These are phyloP conservation scores for Physcia stellaris DNA, from an alignment of 495 filamentous ascomycete genomes.

Conservation along the genomic window DNA sequence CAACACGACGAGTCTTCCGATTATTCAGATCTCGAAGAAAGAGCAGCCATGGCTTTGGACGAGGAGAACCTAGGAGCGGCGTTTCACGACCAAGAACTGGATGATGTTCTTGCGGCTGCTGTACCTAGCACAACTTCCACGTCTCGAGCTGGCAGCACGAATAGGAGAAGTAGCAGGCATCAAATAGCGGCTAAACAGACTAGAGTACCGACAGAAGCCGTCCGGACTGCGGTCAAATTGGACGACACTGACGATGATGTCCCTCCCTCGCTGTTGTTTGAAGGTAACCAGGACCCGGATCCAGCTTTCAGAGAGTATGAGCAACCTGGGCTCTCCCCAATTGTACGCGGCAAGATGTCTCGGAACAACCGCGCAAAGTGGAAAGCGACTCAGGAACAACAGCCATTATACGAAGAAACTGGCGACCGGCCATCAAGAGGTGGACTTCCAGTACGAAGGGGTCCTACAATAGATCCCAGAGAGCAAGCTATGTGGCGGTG, in stretches of 20 bases:
- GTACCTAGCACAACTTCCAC: slow-evolving; percentile 35
- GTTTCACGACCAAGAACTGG: slow-evolving; percentile 61
- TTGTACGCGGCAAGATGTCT: slow-evolving; percentile 39
- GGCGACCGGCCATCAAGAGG: background rate
- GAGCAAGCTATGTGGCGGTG: slow-evolving; percentile 90
- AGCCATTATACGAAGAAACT: slow-evolving; percentile 41
- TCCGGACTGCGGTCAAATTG: slow-evolving; percentile 22
- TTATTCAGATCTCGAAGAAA: slow-evolving; percentile 50
- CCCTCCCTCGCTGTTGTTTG: slow-evolving; percentile 74
- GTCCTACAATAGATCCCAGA: slow-evolving; percentile 46
- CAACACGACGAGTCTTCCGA: slow-evolving; percentile 46
- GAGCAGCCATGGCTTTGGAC: slow-evolving; percentile 51
- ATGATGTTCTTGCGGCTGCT: slow-evolving; percentile 50
- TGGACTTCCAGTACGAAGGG: slow-evolving; percentile 13
- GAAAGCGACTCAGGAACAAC: slow-evolving; percentile 49
- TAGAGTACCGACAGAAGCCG: background rate
- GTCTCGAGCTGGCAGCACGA: slow-evolving; percentile 18
- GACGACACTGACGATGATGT: slow-evolving; percentile 89
- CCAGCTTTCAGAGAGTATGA: slow-evolving; percentile 19
- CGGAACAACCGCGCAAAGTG: slow-evolving; percentile 46
- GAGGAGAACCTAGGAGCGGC: slow-evolving; percentile 52
- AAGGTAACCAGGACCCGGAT: slow-evolving; percentile 35
- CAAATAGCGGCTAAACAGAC: background rate
- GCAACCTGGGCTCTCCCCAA: slow-evolving; percentile 24
- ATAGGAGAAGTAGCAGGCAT: slow-evolving; percentile 1